Evolutionary conservation across 2,329 filamentous ascomycete species (phyloP), one percentile per base, ranked within the genome.

Genomic region (Pestalotiopsis sp.): DNA sequence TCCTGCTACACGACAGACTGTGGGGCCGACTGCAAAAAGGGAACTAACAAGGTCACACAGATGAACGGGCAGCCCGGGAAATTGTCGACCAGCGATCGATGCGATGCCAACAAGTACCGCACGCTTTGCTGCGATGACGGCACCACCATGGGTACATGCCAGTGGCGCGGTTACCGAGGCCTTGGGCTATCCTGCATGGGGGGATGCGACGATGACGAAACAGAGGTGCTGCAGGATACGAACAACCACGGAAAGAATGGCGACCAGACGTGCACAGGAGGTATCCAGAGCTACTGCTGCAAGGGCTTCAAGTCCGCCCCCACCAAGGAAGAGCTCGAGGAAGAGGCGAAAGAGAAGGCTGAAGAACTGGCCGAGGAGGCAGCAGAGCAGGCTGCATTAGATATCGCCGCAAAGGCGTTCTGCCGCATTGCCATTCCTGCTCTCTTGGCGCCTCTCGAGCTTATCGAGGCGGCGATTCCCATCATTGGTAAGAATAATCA

Each of bases 351-450:
- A 49, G 74, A 79, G 56, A 36, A 36, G 31, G 71, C 69, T 31
- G 77, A 73, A 12, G 75, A 75, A 36, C 73, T 69, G 23, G 72
- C 71, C 0, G 77, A 76, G 9, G 71, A 75, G 40, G 71, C 71
- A 13, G 72, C 72, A 2, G 76, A 77, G 59, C 67, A 77, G 13
- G 71, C 72, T 14, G 78, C 78, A 4, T 68, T 79, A 0, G 78
- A 80, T 52, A 67, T 80, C 45, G 79, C 79, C 12, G 78, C 79
- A 0, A 80, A 78, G 64, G 77, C 74, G 1, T 79, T 80, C 65
- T 81, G 78, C 68, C 64, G 78, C 14, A 66, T 79, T 36, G 78
- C 78, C 2, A 73, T 81, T 7, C 75, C 78, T 2, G 79, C 77
- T 27, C 58, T 75, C 17, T 56, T 68, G 1, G 69, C 67, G 4